Base-by-base conservation (phyloP, 805 yeast species). In the Candida germanica region DNA sequence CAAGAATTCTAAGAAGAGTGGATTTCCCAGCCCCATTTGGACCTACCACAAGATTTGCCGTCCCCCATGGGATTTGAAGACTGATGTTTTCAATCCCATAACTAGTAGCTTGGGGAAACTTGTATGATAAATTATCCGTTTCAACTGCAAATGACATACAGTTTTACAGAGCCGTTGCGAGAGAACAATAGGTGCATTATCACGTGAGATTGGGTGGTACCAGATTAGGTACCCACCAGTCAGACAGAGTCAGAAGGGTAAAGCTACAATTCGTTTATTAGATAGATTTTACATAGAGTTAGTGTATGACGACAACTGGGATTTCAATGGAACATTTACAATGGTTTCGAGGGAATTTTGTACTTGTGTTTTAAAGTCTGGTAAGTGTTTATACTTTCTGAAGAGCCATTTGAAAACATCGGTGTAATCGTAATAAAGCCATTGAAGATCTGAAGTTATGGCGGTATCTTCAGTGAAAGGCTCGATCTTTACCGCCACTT, bases 21-120 rank as follows among this genome's bases (percentile, higher is more conserved):
- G 96, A 86, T 58, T 93, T 93, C 4, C 98, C 98, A 1, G 98
- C 98, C 13, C 98, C 98, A 50, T 89, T 89, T 9, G 98, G 95
- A 0, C 98, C 98, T 16, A 93, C 72, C 6, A 93, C 59, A 23
- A 93, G 65, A 8, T 89, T 78, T 41, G 96, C 73, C 1, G 91
- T 75, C 5, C 83, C 79, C 72, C 83, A 77, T 1, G 81, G 79
- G 14, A 93, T 70, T 9, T 64, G 47, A 26, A 93, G 51, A 24
- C 70, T 66, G 43, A 91, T 73, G 31, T 85, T 70, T 20, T 73
- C 72, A 11, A 93, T 66, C 0, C 96, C 95, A 3, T 85, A 74
- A 33, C 73, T 71, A 3, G 73, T 66, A 35, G 72, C 65, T 5
- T 64, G 59, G 1, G 83, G 75, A 52, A 84, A 91, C 18, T 73